Base-by-base conservation (phyloP, 73 alveolate species). In the Durusdinium trenchii region DNA sequence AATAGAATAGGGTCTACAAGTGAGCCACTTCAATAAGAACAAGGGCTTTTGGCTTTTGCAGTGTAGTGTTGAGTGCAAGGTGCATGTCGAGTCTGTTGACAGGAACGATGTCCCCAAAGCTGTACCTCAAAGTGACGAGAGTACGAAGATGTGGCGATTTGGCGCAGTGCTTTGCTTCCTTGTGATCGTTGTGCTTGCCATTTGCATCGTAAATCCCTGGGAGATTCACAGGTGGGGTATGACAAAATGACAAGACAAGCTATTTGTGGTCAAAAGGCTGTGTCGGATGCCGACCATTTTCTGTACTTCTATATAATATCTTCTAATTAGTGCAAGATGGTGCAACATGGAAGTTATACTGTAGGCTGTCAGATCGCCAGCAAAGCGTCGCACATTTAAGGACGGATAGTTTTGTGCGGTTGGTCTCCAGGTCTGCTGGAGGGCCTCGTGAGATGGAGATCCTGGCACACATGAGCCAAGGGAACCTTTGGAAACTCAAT, bases 371-470 rank as follows among this genome's bases (percentile, higher is more conserved):
- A n/a, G n/a, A n/a, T n/a, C n/a, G n/a, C n/a, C n/a, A n/a, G n/a
- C n/a, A n/a, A n/a, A n/a, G n/a, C n/a, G n/a, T n/a, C n/a, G n/a
- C n/a, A n/a, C n/a, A n/a, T n/a, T n/a, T n/a, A n/a, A n/a, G n/a
- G n/a, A n/a, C n/a, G n/a, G n/a, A n/a, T n/a, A n/a, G n/a, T 54
- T 54, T 54, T 12, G 9, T 54, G 64, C 28, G 28, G 64, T 9
- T 47, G n/a, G 16, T 6, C 48, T 28, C 3, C 46, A 50, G 90
- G 64, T 20, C 36, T 54, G 16, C 90, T 23, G 98, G 98, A 6
- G 98, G 98, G 10, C 98, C 98, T 0, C 78, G 47, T 43, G 98
- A 91, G 98, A 23, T 91, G 75, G 98, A 91, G 60, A 46, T 47
- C 40, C 90, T 91, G 79, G 89, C 98, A 26, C 98, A 91, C 98